A percentile compares a stretch with the other conserved stretches of the same genome.
Conservation (phyloP, 2,329 filamentous ascomycete genomes). For the Hortaea sp. region DNA sequence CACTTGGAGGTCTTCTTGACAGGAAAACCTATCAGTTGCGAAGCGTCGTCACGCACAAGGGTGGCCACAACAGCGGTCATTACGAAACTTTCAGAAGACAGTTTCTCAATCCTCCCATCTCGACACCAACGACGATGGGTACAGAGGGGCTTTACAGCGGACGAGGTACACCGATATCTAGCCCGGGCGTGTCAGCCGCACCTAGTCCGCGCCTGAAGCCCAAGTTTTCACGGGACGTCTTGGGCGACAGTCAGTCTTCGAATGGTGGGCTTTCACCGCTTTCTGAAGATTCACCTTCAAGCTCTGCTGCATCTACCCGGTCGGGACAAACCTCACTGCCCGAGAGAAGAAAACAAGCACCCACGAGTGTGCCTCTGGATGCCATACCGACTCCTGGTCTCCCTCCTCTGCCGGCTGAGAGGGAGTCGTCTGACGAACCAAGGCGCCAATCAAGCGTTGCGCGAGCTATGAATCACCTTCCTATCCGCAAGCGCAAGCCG, state of each 20-base stretch:
- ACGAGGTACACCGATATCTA: constrained; percentile 30
- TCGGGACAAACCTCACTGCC: constrained; percentile 5
- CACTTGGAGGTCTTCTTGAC: constrained; percentile 68
- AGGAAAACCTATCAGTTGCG: constrained; percentile 75
- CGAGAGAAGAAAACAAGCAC: constrained; percentile 4
- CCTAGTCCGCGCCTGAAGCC: constrained; percentile 27
- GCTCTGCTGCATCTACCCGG: constrained; percentile 13
- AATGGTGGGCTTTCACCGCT: constrained; percentile 1
- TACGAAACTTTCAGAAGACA: constrained; percentile 94
- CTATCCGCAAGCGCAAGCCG: constrained; percentile 37
- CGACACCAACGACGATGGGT: constrained; percentile 71
- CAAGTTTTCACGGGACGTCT: constrained; percentile 1
- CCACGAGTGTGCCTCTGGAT: constrained; percentile 15
- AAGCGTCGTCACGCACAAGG: constrained; percentile 85
- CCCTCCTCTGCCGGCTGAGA: constrained; percentile 14
- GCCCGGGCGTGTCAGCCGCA: constrained; percentile 36
- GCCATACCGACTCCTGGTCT: constrained; percentile 19
- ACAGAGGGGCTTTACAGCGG: constrained; percentile 62
- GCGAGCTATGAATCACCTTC: constrained; percentile 29
- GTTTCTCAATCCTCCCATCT: constrained; percentile 66
- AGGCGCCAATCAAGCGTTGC: constrained; percentile 3
- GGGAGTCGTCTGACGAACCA: constrained; percentile 1
- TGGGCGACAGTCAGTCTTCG: neutral
- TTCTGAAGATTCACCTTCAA: constrained; percentile 8
- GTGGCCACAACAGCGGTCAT: constrained; percentile 89